phyloP scores from a whole-genome alignment of 169 alveolate genomes.

The Babesia ovata region DNA sequence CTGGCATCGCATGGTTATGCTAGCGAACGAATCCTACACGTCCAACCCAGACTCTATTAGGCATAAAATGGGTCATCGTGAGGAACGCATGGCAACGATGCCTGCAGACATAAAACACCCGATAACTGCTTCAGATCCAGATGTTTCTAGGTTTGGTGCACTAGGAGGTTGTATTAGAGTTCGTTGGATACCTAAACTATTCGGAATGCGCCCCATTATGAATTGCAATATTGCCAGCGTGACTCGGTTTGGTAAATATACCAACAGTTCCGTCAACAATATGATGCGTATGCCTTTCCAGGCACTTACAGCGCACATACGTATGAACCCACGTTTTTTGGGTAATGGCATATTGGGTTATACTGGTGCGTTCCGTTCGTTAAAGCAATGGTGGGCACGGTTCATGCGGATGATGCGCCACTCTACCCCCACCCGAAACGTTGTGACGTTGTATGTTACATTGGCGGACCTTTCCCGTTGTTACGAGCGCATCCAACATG shows the following conservation, averaged over 20 bases:
- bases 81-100: neutral
- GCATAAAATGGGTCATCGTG: neutral
- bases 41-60: neutral
- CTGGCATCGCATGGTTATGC: conserved; percentile 56
- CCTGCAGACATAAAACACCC: no score
- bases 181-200: conserved; percentile 62
- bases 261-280: conserved; percentile 11
- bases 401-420: conserved; percentile 11
- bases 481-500: conserved; percentile 60
- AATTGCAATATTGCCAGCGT: conserved; percentile 32
- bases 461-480: conserved; percentile 67
- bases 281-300: conserved; percentile 38
- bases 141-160: neutral
- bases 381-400: conserved; percentile 65
- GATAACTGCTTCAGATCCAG: no score
- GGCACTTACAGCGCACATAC: conserved; percentile 41
- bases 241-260: neutral
- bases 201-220: conserved; percentile 68
- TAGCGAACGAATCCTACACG: conserved; percentile 18
- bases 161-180: conserved; percentile 7
- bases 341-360: conserved; percentile 64
- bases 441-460: conserved; percentile 25
- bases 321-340: conserved; percentile 24
- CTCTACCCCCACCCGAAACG: neutral
- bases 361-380: conserved; percentile 24